phyloP scores from a whole-genome alignment of 1,139 yeast genomes.

The Blastobotrys serpentis region DNA sequence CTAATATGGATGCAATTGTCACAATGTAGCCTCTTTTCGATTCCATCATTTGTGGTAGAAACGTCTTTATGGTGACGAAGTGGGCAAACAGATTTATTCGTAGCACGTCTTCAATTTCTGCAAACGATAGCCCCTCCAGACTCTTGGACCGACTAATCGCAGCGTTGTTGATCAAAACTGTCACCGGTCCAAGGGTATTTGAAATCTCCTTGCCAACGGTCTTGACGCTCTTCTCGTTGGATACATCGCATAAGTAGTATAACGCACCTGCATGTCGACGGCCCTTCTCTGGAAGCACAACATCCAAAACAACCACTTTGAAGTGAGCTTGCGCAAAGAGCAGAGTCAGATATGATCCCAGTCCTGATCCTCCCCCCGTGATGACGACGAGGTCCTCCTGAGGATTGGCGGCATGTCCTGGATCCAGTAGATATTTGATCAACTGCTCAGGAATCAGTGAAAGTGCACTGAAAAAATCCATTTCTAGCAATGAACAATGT shows the following conservation, averaged over 20 bases:
- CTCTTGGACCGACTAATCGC: slow-evolving; percentile 59
- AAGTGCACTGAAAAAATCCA: slow-evolving; percentile 8
- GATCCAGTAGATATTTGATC: not conserved
- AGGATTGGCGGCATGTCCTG: slow-evolving; percentile 2
- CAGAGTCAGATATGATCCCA: slow-evolving; percentile 64
- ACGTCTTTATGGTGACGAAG: slow-evolving; percentile 65
- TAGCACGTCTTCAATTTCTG: slow-evolving; percentile 60
- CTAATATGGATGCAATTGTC: slow-evolving; percentile 79
- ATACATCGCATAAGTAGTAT: slow-evolving; percentile 69
- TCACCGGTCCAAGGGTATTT: slow-evolving; percentile 52
- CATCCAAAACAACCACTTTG: slow-evolving; percentile 64
- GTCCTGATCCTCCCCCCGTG: slow-evolving; percentile 80
- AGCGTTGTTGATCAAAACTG: slow-evolving; percentile 79
- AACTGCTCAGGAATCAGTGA: slow-evolving; percentile 8
- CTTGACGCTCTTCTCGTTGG: slow-evolving; percentile 38
- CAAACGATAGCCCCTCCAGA: slow-evolving; percentile 51
- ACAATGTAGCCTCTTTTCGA: slow-evolving; percentile 69
- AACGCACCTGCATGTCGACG: slow-evolving; percentile 44
- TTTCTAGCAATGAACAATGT: too few relatives aligned
- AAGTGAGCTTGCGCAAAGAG: slow-evolving; percentile 43
- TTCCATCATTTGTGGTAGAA: slow-evolving; percentile 71
- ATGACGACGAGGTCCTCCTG: slow-evolving; percentile 50
- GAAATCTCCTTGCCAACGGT: slow-evolving; percentile 37
- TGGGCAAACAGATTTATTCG: slow-evolving; percentile 67
- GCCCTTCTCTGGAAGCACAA: slow-evolving; percentile 45